Evolutionary conservation across 148 eudicot genomes (phyloP).

Genomic region (Pouteria glomerata): DNA sequence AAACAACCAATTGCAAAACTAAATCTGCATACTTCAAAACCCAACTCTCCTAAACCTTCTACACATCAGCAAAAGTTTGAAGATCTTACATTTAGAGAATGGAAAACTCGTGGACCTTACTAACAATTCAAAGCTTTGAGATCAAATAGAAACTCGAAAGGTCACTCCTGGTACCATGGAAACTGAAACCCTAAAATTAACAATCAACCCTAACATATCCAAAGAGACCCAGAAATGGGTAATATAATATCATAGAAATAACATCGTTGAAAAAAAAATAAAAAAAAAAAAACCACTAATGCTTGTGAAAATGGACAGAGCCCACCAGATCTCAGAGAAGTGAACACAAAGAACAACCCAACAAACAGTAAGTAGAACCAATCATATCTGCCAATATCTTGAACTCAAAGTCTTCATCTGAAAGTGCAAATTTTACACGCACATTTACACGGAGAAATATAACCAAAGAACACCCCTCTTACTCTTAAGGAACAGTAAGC

Average conservation of each 20-base stretch:
- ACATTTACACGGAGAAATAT: background rate
- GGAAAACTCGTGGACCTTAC: background rate
- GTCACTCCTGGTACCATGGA: background rate
- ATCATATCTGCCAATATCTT: slow-evolving; percentile 44
- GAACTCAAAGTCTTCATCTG: slow-evolving; percentile 37
- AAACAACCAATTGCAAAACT: background rate
- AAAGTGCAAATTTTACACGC: background rate
- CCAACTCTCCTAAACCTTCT: slow-evolving; percentile 4
- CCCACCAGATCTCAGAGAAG: slow-evolving; percentile 74
- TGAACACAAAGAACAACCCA: slow-evolving; percentile 39
- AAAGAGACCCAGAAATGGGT: slow-evolving; percentile 15
- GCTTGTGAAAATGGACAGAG: slow-evolving; percentile 48
- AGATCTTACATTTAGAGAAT: slow-evolving; percentile 6
- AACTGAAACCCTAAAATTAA: background rate
- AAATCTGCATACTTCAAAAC: slow-evolving; percentile 8
- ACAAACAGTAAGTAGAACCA: slow-evolving; percentile 28
- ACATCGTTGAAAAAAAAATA: slow-evolving; percentile 28
- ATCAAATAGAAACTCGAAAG: background rate
- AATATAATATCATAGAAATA: slow-evolving; percentile 17
- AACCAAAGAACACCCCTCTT: slow-evolving; percentile 4
- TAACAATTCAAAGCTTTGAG: slow-evolving; percentile 8
- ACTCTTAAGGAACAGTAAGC: slow-evolving; percentile 4
- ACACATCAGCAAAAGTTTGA: slow-evolving; percentile 3
- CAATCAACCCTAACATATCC: background rate
- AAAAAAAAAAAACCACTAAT: slow-evolving; percentile 40